Evolutionary conservation across 2,329 filamentous ascomycete species (phyloP).

Genomic region (Dactylellina sp.): DNA sequence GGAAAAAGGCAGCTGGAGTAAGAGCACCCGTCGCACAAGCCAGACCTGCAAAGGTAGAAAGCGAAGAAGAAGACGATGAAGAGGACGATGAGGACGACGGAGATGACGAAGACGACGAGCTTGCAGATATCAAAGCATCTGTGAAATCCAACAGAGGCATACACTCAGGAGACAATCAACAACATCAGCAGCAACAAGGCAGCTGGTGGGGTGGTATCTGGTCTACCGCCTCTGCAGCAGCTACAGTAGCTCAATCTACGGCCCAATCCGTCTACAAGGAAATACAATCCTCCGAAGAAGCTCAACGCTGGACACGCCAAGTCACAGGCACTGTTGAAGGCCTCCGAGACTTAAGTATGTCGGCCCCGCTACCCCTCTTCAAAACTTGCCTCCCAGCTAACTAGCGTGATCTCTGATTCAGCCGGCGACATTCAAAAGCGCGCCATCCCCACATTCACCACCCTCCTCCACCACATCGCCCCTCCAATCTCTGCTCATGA

Average conservation of each 20-base stretch:
- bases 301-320: slow-evolving; percentile 94
- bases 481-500: slow-evolving; percentile 97
- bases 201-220: slow-evolving; percentile 91
- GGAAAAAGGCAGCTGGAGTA: slow-evolving; percentile 61
- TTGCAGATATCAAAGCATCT: slow-evolving; percentile 46
- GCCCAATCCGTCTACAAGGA: slow-evolving; percentile 93
- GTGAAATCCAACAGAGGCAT: slow-evolving; percentile 8
- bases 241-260: slow-evolving; percentile 65
- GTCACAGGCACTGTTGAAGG: slow-evolving; percentile 88
- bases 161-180: slow-evolving; percentile 56
- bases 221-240: slow-evolving; percentile 77
- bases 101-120: slow-evolving; percentile 37
- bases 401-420: slow-evolving; percentile 63
- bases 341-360: slow-evolving; percentile 78
- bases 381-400: not conserved
- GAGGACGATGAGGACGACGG: slow-evolving; percentile 52
- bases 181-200: slow-evolving; percentile 68
- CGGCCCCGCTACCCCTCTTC: not conserved
- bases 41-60: slow-evolving; percentile 53
- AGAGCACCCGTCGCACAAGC: slow-evolving; percentile 49
- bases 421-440: slow-evolving; percentile 87
- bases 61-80: slow-evolving; percentile 61
- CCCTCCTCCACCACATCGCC: slow-evolving; percentile 92
- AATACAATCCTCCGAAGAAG: slow-evolving; percentile 95
- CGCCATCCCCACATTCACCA: slow-evolving; percentile 92